phyloP scores from a whole-genome alignment of 1,284 basidiomycete genomes.

The Moesziomyces globuligerus region DNA sequence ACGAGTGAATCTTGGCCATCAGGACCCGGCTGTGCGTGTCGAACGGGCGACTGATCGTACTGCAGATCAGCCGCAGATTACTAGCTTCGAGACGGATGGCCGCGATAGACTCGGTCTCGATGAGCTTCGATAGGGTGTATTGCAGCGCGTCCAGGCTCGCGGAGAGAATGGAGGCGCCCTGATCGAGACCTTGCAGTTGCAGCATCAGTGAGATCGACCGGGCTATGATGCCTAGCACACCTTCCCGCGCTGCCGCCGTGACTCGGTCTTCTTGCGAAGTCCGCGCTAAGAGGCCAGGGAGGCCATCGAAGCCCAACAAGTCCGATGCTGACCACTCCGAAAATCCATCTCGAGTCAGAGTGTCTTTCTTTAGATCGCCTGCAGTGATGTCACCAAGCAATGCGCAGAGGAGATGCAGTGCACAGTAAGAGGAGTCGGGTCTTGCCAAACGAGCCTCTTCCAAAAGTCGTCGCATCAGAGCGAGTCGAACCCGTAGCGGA shows the following conservation, averaged over 20 bases:
- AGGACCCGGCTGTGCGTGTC: not conserved
- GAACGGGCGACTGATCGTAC: constrained; percentile 3
- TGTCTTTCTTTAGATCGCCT: too few relatives aligned
- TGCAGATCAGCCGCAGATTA: constrained; percentile 29
- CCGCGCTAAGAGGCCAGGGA: not conserved
- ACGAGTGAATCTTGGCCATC: constrained; percentile 1
- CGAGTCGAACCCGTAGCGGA: not conserved
- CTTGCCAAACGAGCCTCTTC: not conserved
- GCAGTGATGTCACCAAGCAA: constrained; percentile 8
- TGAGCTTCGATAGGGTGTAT: constrained; percentile 6
- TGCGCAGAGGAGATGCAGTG: not conserved
- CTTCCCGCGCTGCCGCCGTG: constrained; percentile 3
- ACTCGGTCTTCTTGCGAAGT: not conserved
- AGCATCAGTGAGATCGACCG: constrained; percentile 12
- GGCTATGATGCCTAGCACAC: constrained; percentile 9
- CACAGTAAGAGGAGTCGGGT: not conserved
- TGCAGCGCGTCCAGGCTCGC: constrained; percentile 7
- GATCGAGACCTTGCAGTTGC: not conserved
- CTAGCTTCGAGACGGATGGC: constrained; percentile 18
- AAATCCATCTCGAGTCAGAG: not conserved
- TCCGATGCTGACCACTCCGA: not conserved
- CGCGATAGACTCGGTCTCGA: constrained; percentile 11
- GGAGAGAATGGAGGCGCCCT: not conserved
- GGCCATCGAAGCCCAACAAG: not conserved
- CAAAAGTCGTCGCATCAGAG: not conserved